These are phyloP conservation scores for Apiotrichum sp. DNA, from an alignment of 1,284 basidiomycete species.

Conservation along the genomic window DNA sequence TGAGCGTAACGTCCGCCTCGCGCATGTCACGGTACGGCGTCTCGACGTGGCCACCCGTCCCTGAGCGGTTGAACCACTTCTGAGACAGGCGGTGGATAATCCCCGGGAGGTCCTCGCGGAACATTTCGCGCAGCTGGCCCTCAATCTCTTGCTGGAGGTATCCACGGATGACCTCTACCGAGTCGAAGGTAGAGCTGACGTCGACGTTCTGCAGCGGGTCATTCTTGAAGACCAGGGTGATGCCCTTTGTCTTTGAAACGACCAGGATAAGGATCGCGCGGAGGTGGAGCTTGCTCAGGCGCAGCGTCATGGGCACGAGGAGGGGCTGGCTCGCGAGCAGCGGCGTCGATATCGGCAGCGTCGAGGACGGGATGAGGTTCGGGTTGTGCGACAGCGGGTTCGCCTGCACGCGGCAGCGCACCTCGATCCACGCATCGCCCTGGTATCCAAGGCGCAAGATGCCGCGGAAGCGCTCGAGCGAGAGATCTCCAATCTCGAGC, in stretches of 20 bases:
- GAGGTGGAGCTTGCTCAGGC: conserved; percentile 88
- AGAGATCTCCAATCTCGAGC: conserved; percentile 95
- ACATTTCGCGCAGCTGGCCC: conserved; percentile 94
- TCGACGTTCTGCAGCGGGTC: conserved; percentile 97
- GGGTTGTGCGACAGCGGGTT: conserved; percentile 60
- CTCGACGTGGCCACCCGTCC: conserved; percentile 42
- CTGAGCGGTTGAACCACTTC: conserved; percentile 61
- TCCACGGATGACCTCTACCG: conserved; percentile 93
- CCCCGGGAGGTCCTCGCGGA: conserved; percentile 89
- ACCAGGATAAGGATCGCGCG: conserved; percentile 96
- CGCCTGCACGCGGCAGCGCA: conserved; percentile 87
- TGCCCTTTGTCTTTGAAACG: conserved; percentile 93
- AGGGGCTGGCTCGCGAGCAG: conserved; percentile 86
- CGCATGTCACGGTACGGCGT: conserved; percentile 38
- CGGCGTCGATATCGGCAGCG: conserved; percentile 67
- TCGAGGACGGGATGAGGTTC: conserved; percentile 68
- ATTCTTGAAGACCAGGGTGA: conserved; percentile 99
- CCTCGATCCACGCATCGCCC: conserved; percentile 91
- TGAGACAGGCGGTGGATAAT: conserved; percentile 96
- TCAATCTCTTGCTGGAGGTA: conserved; percentile 97
- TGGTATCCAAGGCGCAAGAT: conserved; percentile 94
- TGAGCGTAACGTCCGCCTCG: conserved; percentile 23
- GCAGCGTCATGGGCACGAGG: conserved; percentile 95
- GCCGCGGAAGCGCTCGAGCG: conserved; percentile 90
- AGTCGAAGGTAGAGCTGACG: conserved; percentile 96